A percentile compares a stretch with the other conserved stretches of the same genome.
These are phyloP conservation scores for Fusarium lateritium DNA, from an alignment of 2,329 filamentous ascomycete species.

Conservation along the genomic window DNA sequence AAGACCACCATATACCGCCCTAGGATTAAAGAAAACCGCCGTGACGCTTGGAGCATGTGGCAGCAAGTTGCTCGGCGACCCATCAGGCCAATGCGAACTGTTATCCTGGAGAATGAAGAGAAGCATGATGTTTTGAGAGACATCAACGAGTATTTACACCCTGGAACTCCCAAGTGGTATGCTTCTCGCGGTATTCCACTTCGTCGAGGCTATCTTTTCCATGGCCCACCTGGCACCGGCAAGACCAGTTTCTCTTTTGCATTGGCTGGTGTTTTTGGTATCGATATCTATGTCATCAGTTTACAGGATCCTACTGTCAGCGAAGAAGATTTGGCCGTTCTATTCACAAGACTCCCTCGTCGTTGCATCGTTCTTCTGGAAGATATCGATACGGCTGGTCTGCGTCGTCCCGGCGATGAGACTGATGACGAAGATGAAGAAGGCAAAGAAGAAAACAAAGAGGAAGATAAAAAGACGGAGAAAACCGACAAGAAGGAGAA, in stretches of 20 bases:
- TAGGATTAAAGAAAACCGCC: conserved; percentile 61
- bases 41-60: conserved; percentile 65
- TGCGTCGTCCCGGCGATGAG: conserved; percentile 61
- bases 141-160: conserved; percentile 84
- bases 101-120: conserved; percentile 77
- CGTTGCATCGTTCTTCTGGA: conserved; percentile 77
- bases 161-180: conserved; percentile 80
- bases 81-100: conserved; percentile 79
- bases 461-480: conserved; percentile 22
- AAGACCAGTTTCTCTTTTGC: conserved; percentile 79
- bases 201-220: conserved; percentile 82
- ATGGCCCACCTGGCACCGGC: conserved; percentile 81
- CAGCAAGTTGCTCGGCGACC: conserved; percentile 73
- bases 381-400: conserved; percentile 77
- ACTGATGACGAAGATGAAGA: conserved; percentile 48
- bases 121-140: conserved; percentile 78
- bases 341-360: conserved; percentile 74
- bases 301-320: conserved; percentile 71
- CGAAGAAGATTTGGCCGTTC: conserved; percentile 70
- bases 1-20: conserved; percentile 72
- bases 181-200: conserved; percentile 82
- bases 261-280: conserved; percentile 74
- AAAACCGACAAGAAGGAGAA: conserved; percentile 27
- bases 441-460: conserved; percentile 12
- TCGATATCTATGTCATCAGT: conserved; percentile 76